Conservation (phyloP, 75 land plant genomes). For the Cupressus sempervirens region DNA sequence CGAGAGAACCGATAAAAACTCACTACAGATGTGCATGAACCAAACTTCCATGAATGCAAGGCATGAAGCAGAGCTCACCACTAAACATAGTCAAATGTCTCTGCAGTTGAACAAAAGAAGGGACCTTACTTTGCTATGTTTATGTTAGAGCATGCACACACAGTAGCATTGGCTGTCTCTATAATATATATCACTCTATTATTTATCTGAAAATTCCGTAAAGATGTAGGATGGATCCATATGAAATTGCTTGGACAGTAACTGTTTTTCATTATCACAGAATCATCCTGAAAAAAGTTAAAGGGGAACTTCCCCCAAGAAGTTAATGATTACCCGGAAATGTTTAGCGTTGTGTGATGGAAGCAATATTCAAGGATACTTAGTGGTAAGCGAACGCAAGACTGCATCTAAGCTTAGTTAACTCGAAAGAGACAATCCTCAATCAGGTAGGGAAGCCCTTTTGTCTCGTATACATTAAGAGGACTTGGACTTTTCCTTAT, state of each 20-base stretch:
- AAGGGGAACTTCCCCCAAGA: background rate
- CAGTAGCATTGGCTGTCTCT: background rate
- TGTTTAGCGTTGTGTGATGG: background rate
- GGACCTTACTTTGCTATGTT: background rate
- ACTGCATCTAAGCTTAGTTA: background rate
- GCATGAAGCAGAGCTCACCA: background rate
- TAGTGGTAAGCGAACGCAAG: background rate
- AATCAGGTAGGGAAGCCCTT: background rate
- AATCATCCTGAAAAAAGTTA: background rate
- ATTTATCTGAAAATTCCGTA: background rate
- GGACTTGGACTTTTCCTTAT: background rate
- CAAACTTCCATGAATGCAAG: background rate
- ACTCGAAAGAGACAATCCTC: too few species aligned
- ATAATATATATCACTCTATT: background rate
- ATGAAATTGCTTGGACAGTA: background rate
- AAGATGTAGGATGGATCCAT: background rate
- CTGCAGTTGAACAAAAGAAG: background rate
- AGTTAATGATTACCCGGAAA: background rate
- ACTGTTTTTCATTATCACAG: background rate
- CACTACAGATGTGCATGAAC: too few species aligned
- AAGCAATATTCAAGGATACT: background rate
- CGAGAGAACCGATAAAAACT: too few species aligned
- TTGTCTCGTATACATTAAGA: background rate
- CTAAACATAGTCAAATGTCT: background rate
- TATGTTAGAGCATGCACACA: background rate